Evolutionary conservation across 805 yeast genomes (phyloP).

Genomic region (Cyberlindnera sargentensis): DNA sequence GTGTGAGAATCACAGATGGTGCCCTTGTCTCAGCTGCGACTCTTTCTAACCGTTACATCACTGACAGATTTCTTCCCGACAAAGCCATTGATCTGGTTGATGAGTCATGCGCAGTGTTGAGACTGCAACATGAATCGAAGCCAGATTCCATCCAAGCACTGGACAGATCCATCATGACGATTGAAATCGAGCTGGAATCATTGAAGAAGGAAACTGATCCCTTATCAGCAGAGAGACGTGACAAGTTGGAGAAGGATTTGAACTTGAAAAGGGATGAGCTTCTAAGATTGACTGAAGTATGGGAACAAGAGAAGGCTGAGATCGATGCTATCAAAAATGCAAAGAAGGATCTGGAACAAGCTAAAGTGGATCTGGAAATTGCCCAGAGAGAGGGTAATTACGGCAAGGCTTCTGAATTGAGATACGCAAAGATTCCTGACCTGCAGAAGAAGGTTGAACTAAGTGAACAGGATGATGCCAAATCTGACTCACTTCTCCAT

Average conservation of each 20-base stretch:
- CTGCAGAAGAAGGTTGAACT: conserved; percentile 54
- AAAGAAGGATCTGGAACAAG: conserved; percentile 77
- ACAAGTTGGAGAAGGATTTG: conserved; percentile 64
- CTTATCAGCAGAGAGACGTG: conserved; percentile 69
- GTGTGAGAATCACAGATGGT: conserved; percentile 87
- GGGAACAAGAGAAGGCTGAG: conserved; percentile 79
- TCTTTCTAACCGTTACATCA: conserved; percentile 81
- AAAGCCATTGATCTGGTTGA: conserved; percentile 96
- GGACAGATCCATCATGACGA: conserved; percentile 86
- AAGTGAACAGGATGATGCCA: conserved; percentile 29
- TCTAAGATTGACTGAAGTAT: conserved; percentile 63
- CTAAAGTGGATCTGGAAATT: conserved; percentile 74
- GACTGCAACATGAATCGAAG: conserved; percentile 93
- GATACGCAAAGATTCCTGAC: conserved; percentile 80
- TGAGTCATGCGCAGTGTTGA: conserved; percentile 92
- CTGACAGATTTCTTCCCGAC: conserved; percentile 89
- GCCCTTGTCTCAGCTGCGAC: conserved; percentile 93
- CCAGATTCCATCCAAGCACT: conserved; percentile 90
- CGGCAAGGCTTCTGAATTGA: conserved; percentile 81
- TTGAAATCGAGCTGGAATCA: conserved; percentile 92
- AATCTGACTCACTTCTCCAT: conserved; percentile 47
- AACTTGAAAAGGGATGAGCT: conserved; percentile 57
- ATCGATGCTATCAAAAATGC: conserved; percentile 74
- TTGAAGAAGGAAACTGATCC: conserved; percentile 88
- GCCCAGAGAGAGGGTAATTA: conserved; percentile 82